Conservation (phyloP, 305 asterid species). For the Fraxinus dipetala region DNA sequence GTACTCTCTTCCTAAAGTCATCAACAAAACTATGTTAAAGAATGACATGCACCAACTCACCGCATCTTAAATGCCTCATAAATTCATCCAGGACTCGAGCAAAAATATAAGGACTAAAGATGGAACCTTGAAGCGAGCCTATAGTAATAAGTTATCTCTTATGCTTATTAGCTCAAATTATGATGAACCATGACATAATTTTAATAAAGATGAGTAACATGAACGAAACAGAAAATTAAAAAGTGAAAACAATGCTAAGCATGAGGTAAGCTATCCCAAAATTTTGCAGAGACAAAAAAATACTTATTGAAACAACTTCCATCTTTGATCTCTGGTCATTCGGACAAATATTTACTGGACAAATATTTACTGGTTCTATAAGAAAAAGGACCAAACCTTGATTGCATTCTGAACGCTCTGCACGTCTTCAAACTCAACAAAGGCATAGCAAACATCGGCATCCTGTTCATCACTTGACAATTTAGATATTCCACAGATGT, state of each 20-base stretch:
- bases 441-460: slow-evolving; percentile 81
- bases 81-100: background rate
- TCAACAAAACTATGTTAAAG: background rate
- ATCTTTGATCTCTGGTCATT: background rate
- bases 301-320: background rate
- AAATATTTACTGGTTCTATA: background rate
- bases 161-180: background rate
- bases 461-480: slow-evolving; percentile 55
- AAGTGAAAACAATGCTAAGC: background rate
- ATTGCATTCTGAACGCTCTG: slow-evolving; percentile 79
- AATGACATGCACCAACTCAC: background rate
- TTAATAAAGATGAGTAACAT: background rate
- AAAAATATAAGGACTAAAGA: background rate
- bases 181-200: background rate
- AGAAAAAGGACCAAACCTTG: slow-evolving; percentile 41
- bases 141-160: background rate
- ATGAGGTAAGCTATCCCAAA: background rate
- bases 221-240: background rate
- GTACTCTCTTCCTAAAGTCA: background rate
- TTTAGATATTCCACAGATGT: slow-evolving; percentile 14
- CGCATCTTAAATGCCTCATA: background rate
- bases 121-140: background rate
- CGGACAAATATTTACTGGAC: background rate
- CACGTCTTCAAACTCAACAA: slow-evolving; percentile 84
- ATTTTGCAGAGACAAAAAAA: background rate